Base-by-base conservation (phyloP, 169 alveolate species). In the Eimeria acervulina region DNA sequence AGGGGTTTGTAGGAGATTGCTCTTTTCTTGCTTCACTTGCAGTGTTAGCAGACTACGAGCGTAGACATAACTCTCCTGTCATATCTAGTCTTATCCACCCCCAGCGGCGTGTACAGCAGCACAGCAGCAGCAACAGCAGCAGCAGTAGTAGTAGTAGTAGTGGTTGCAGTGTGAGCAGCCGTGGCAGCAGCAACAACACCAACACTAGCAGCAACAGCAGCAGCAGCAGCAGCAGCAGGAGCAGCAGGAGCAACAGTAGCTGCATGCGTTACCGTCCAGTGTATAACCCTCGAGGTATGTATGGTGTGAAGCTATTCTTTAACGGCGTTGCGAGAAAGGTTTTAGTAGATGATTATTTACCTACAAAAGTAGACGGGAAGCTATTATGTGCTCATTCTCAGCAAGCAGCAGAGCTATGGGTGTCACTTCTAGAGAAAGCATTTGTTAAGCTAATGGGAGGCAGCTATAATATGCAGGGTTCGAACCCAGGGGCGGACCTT, bases 1-100 rank as follows among this genome's bases (percentile, higher is more conserved):
- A 99, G 94, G 99, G 99, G 21, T 98, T 98, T 95, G 99, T 98
- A 23, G 99, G 99, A 0, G 99, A 99, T 95, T 99, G 99, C 95
- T 98, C 99, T 28, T 98, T 98, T 87, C 96, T 99, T 23, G 96
- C 99, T 7, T 97, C 98, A 40, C 95, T 99, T 68, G 98, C 99
- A 1, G 98, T 98, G 42, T 96, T 99, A 51, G 98, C 99, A 38
- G 99, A 99, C 84, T 98, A 97, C 93, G 99, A 98, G 93, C 90
- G 95, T 83, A 96, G 97, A 55, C 97, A 97, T 92, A 89, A 95
- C 31, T 94, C 96, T n/a, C 98, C 98, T 21, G 95, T 99, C 74
- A 93, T 99, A 40, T 96, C 98, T n/a, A 68, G 96, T n/a, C 92
- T 96, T 36, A 97, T 98, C 40, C 68, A 81, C 26, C 97, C 95